These are phyloP conservation scores for Nakazawaea ernobii DNA, from an alignment of 805 yeast genomes.

Conservation along the genomic window DNA sequence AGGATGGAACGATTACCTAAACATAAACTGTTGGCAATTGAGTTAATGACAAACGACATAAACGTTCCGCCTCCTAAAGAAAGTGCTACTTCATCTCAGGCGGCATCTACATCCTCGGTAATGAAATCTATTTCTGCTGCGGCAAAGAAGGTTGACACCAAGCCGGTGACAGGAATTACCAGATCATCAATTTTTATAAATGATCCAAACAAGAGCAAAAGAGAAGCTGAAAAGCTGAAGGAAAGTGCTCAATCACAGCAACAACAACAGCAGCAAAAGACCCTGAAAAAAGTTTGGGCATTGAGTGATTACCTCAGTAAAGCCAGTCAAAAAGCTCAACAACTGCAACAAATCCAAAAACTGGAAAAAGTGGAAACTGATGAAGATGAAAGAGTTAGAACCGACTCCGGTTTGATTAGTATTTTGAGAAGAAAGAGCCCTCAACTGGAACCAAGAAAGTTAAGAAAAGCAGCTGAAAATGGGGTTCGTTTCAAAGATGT, in stretches of 20 bases:
- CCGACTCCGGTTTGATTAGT: conserved; percentile 3
- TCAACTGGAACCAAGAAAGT: background rate
- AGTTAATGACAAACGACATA: conserved; percentile 8
- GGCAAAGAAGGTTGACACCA: background rate
- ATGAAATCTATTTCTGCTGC: conserved; percentile 3
- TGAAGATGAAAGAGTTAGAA: background rate
- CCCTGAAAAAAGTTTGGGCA: conserved; percentile 3
- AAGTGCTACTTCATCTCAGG: background rate
- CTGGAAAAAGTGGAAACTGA: background rate
- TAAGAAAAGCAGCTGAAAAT: conserved; percentile 1
- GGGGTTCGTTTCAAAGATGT: conserved; percentile 10
- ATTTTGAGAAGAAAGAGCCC: conserved; percentile 2
- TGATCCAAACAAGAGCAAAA: conserved; percentile 3
- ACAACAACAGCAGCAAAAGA: background rate
- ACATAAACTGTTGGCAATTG: conserved; percentile 3
- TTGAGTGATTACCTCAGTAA: conserved; percentile 3
- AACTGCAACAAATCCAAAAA: background rate
- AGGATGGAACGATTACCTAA: conserved; percentile 1
- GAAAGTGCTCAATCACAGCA: background rate
- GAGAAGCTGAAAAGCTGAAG: background rate
- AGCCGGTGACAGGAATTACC: background rate
- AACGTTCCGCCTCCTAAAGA: conserved; percentile 13
- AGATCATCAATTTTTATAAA: conserved; percentile 6
- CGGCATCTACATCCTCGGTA: background rate
- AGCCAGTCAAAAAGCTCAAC: background rate